A percentile compares a stretch with the other conserved stretches of the same genome.
Conservation (phyloP, 2,329 filamentous ascomycete species). For the Ilyonectria mors-panacis region DNA sequence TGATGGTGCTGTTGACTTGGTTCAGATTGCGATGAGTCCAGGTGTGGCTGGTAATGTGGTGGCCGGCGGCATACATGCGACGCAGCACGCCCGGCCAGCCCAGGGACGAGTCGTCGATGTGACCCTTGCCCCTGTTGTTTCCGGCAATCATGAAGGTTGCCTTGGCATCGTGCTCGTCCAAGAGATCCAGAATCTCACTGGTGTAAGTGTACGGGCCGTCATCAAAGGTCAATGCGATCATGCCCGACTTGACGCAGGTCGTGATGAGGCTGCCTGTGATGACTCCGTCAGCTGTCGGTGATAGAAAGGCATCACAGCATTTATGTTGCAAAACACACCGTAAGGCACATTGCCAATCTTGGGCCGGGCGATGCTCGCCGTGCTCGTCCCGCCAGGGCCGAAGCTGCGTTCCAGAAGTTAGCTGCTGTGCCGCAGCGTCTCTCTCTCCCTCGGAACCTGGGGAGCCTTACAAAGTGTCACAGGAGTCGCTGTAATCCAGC, state of each 20-base stretch:
- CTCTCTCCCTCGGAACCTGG: not conserved
- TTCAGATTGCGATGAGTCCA: slow-evolving; percentile 64
- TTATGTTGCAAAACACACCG: slow-evolving; percentile 46
- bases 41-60: slow-evolving; percentile 64
- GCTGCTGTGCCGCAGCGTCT: slow-evolving; percentile 9
- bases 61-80: slow-evolving; percentile 59
- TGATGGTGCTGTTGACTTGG: slow-evolving; percentile 51
- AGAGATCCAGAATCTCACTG: slow-evolving; percentile 56
- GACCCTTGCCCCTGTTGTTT: slow-evolving; percentile 58
- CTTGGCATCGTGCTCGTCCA: slow-evolving; percentile 50
- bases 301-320: slow-evolving; percentile 29
- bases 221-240: slow-evolving; percentile 63
- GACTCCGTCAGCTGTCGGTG: slow-evolving; percentile 36
- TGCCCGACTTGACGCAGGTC: slow-evolving; percentile 52
- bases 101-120: slow-evolving; percentile 56
- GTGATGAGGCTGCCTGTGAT: slow-evolving; percentile 53
- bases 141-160: slow-evolving; percentile 62
- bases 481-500: slow-evolving; percentile 57
- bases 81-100: slow-evolving; percentile 56
- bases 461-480: slow-evolving; percentile 59
- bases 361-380: slow-evolving; percentile 51
- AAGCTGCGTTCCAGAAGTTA: slow-evolving; percentile 45
- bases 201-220: slow-evolving; percentile 63
- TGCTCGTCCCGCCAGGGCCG: slow-evolving; percentile 51
- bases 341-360: slow-evolving; percentile 55